Evolutionary conservation across 1,284 basidiomycete species (phyloP), one percentile per base, ranked within the genome.

Genomic region (Puccinia horiana): DNA sequence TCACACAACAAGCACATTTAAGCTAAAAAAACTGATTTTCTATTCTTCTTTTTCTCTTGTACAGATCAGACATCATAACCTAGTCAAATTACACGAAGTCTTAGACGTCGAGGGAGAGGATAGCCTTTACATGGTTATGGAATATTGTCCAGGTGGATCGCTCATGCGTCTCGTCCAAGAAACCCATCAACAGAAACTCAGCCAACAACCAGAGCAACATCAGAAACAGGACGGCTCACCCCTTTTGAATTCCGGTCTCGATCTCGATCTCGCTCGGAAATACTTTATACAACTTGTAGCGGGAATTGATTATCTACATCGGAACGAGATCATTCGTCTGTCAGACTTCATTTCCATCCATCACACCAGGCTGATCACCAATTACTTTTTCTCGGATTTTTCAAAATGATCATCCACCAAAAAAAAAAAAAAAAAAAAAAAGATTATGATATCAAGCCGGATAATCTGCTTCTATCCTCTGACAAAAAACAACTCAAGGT

Each of bases 1-100:
- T 87, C 88, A 83, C 88, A 87, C 0, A 87, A 72, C 6, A 49
- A 42, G 26, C n/a, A 44, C 12, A 49, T 26, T 9, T 14, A 14
- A 11, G 40, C 42, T 4, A 26, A 73, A 73, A 73, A 65, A 8
- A 5, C 12, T 11, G 61, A n/a, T 16, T 8, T 6, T 35, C 23
- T 26, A 20, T 8, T 37, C 54, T 76, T 32, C 18, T 29, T 23
- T 75, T 16, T 37, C n/a, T 23, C 2, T 3, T 20, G 40, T 40
- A 5, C n/a, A 85, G 83, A 83, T 87, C 11, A 80, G 84, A 40
- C 86, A 89, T 87, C 87, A 85, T 0, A 80, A 87, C 49, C 84
- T 91, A n/a, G 88, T 89, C 8, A 86, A 87, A 40, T 86, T 90
- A 0, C 89, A 88, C 85, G 90, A 90, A 84, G 90, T 90, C 1